Evolutionary conservation across 176 grass and related monocot species (phyloP).

Genomic region (Chrysopogon serrulatus): DNA sequence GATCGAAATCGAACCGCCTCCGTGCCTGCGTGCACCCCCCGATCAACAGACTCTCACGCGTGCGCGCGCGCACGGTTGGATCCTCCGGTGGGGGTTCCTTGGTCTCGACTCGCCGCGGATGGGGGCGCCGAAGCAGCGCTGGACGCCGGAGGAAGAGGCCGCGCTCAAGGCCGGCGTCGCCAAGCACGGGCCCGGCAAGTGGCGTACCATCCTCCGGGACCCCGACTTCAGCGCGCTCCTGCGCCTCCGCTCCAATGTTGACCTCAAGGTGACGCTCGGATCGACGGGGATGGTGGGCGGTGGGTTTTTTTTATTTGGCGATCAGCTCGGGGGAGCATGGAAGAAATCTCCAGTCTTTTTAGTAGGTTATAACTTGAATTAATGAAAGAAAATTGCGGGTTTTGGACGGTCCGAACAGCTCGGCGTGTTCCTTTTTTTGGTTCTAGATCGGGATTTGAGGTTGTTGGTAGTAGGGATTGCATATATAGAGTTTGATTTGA

Average conservation of each 20-base stretch:
- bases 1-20: slow-evolving; percentile 7
- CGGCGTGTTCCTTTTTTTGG: not conserved
- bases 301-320: not conserved
- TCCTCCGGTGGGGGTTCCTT: not conserved
- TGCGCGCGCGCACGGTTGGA: not conserved
- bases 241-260: slow-evolving; percentile 81
- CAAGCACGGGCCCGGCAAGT: slow-evolving; percentile 86
- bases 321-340: not conserved
- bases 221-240: slow-evolving; percentile 69
- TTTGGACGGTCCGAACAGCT: not conserved
- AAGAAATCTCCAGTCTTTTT: not conserved
- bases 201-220: slow-evolving; percentile 94
- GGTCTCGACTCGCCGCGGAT: slow-evolving; percentile 21
- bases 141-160: slow-evolving; percentile 84
- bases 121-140: slow-evolving; percentile 95
- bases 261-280: slow-evolving; percentile 74
- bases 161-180: slow-evolving; percentile 92
- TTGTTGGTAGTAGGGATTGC: not conserved
- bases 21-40: not conserved
- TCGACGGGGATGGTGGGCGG: not conserved
- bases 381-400: not conserved
- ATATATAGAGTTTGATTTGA: slow-evolving; percentile 1
- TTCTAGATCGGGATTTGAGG: slow-evolving; percentile 19
- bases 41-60: not conserved
- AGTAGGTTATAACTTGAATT: not conserved